Percentiles rank a stretch among this genome's conserved stretches.
Evolutionary conservation across 345 rosid genomes (phyloP).

Genomic region (Citrus australasica): DNA sequence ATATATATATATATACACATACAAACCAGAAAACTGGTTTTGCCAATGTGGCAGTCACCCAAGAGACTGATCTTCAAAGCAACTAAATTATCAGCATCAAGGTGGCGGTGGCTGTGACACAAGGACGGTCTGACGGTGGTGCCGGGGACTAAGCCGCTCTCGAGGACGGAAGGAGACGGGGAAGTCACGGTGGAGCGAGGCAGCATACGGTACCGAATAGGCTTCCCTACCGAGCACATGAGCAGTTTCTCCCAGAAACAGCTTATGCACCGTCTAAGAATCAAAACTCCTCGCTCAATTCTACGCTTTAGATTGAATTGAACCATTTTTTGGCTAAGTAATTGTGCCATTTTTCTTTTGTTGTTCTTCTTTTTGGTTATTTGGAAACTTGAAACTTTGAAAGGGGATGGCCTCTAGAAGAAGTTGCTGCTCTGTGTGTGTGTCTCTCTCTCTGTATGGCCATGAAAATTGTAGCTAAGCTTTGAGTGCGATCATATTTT

Average conservation of each 20-base stretch:
- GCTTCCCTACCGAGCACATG: constrained; percentile 49
- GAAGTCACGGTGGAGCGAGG: constrained; percentile 29
- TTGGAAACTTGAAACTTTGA: not conserved
- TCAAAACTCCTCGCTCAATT: constrained; percentile 45
- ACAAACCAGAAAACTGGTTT: constrained; percentile 72
- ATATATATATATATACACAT: too few species aligned
- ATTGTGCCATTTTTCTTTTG: constrained; percentile 7
- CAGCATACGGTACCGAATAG: constrained; percentile 44
- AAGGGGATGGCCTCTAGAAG: constrained; percentile 23
- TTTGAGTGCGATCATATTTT: not conserved
- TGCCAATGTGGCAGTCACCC: constrained; percentile 75
- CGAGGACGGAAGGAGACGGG: constrained; percentile 13
- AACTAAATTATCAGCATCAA: constrained; percentile 72
- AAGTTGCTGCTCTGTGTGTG: not conserved
- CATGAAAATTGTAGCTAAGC: constrained; percentile 10
- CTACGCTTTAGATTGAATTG: constrained; percentile 36
- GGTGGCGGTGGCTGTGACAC: constrained; percentile 10
- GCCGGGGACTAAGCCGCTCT: not conserved
- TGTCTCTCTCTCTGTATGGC: constrained; percentile 9
- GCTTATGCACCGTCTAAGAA: constrained; percentile 54
- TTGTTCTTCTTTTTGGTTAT: not conserved
- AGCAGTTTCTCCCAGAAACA: constrained; percentile 42
- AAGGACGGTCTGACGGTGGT: not conserved
- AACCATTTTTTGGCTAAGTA: constrained; percentile 22
- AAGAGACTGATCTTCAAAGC: constrained; percentile 76